A percentile compares a stretch with the other conserved stretches of the same genome.
Evolutionary conservation across 768 basidiomycete species (phyloP).

Genomic region (Lentinula aciculospora): DNA sequence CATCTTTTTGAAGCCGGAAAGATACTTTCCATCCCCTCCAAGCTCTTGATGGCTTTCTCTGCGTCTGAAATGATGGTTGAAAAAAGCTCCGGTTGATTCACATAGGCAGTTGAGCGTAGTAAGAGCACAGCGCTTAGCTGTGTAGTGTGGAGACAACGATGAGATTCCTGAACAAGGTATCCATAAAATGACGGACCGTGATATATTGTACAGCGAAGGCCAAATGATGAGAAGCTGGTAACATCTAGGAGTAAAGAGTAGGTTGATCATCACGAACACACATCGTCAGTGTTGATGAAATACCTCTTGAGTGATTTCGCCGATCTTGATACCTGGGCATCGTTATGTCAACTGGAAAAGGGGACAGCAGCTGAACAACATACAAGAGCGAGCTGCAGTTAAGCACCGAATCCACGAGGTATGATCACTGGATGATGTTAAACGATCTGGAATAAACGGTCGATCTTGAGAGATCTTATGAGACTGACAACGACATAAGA

Average conservation of each 20-base stretch:
- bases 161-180: background rate
- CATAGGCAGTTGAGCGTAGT: conserved; percentile 14
- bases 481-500: background rate
- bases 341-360: background rate
- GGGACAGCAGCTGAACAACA: background rate
- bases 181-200: conserved; percentile 5
- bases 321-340: conserved; percentile 12
- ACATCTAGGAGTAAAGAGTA: conserved; percentile 7
- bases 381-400: conserved; percentile 14
- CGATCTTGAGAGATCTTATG: conserved; percentile 8
- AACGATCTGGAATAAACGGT: conserved; percentile 14
- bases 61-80: conserved; percentile 13
- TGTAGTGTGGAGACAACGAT: too few species aligned
- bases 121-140: conserved; percentile 14
- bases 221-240: conserved; percentile 15
- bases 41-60: conserved; percentile 12
- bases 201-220: conserved; percentile 17
- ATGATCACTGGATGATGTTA: conserved; percentile 9
- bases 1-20: conserved; percentile 14
- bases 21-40: conserved; percentile 12
- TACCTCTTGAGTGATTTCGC: conserved; percentile 15
- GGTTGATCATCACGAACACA: background rate
- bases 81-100: conserved; percentile 11
- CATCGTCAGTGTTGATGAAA: background rate
- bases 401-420: conserved; percentile 13